These are phyloP conservation scores for Creolimax fragrantissima DNA, from an alignment of 78 protist species.

Conservation along the genomic window DNA sequence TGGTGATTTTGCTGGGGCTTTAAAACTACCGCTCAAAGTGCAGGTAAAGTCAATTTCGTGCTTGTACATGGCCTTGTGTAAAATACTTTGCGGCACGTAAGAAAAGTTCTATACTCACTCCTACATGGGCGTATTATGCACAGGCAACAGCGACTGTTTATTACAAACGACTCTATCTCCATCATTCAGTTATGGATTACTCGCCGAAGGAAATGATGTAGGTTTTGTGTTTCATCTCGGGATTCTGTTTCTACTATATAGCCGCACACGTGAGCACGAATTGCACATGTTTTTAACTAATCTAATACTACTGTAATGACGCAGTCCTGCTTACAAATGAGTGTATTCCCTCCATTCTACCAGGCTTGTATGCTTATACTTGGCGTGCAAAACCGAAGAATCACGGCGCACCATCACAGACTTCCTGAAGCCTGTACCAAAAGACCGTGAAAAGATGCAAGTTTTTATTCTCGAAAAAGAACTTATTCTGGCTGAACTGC, in stretches of 20 bases:
- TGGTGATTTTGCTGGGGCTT: neutral
- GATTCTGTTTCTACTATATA: too few species aligned
- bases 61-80: neutral
- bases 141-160: neutral
- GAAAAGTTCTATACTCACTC: neutral
- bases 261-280: too few species aligned
- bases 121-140: neutral
- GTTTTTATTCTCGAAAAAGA: neutral
- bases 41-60: neutral
- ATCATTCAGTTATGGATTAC: neutral
- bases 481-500: neutral
- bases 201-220: neutral
- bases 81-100: neutral
- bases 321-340: too few species aligned
- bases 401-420: neutral
- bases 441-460: neutral
- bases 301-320: too few species aligned
- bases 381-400: neutral
- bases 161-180: neutral
- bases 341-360: too few species aligned
- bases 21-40: neutral
- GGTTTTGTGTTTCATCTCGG: too few species aligned
- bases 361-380: neutral
- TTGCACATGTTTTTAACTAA: too few species aligned
- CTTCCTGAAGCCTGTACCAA: neutral